These are phyloP conservation scores for Aspergillus nomiae DNA, from an alignment of 2,329 filamentous ascomycete genomes.

Conservation along the genomic window DNA sequence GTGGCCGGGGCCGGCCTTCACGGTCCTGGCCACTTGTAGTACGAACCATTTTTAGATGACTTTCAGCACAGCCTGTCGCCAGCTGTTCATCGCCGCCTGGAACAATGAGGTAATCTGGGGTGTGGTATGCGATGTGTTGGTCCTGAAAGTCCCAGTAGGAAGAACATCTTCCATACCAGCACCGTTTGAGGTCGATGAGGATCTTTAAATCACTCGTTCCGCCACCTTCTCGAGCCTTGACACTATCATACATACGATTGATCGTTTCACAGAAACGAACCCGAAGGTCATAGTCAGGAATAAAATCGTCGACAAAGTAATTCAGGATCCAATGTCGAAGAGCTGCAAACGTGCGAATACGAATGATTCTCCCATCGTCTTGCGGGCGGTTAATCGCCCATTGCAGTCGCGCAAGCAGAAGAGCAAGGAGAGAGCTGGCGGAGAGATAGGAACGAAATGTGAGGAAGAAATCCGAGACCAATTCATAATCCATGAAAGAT, in stretches of 20 bases:
- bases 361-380: constrained; percentile 88
- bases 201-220: constrained; percentile 76
- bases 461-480: constrained; percentile 96
- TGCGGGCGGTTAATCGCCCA: constrained; percentile 83
- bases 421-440: constrained; percentile 72
- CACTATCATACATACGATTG: constrained; percentile 62
- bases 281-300: constrained; percentile 72
- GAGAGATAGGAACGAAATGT: constrained; percentile 89
- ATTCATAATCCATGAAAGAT: constrained; percentile 92
- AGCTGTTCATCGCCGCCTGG: constrained; percentile 65
- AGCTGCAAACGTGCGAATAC: constrained; percentile 92
- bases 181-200: constrained; percentile 90
- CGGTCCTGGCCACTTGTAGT: constrained; percentile 14
- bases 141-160: constrained; percentile 83
- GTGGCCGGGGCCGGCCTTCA: constrained; percentile 15
- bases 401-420: constrained; percentile 79
- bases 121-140: constrained; percentile 60
- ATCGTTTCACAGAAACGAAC: constrained; percentile 77
- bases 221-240: constrained; percentile 54
- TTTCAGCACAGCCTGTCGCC: constrained; percentile 34
- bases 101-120: constrained; percentile 66
- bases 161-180: constrained; percentile 89
- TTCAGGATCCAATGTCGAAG: constrained; percentile 97
- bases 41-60: constrained; percentile 19
- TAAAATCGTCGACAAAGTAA: constrained; percentile 95